These are phyloP conservation scores for Daldinia bambusicola DNA, from an alignment of 495 filamentous ascomycete species.

Conservation along the genomic window DNA sequence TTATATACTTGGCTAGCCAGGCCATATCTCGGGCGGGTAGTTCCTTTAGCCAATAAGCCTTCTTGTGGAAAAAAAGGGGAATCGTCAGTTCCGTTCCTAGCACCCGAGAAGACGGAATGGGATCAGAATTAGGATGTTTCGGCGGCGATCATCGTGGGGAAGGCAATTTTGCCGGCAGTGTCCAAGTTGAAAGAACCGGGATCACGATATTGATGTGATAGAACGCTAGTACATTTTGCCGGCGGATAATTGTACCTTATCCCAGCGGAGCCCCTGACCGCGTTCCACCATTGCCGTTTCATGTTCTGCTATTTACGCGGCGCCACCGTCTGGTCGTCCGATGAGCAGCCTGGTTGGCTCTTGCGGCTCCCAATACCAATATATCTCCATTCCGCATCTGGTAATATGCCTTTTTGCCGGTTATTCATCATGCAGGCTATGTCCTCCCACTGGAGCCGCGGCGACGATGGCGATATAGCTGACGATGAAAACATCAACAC, in stretches of 20 bases:
- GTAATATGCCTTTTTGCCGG: conserved; percentile 36
- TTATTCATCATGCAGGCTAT: conserved; percentile 27
- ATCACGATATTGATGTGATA: conserved; percentile 34
- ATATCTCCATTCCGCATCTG: conserved; percentile 24
- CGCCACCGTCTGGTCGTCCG: conserved; percentile 23
- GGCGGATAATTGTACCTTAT: conserved; percentile 38
- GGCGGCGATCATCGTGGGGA: conserved; percentile 42
- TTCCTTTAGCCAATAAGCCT: conserved; percentile 30
- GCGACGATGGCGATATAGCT: conserved; percentile 39
- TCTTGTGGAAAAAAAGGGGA: conserved; percentile 34
- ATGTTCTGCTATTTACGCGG: conserved; percentile 33
- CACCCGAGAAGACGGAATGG: conserved; percentile 35
- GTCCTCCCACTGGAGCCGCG: conserved; percentile 1
- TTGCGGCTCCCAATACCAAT: conserved; percentile 31
- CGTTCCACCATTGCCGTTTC: conserved; percentile 28
- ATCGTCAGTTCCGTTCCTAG: conserved; percentile 39
- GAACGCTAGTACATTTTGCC: conserved; percentile 34
- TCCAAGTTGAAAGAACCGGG: conserved; percentile 32
- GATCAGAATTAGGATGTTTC: conserved; percentile 27
- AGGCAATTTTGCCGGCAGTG: conserved; percentile 36
- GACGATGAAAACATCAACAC: conserved; percentile 35
- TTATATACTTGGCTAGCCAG: conserved; percentile 32
- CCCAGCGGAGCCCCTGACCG: conserved; percentile 23
- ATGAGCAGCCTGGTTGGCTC: conserved; percentile 23
- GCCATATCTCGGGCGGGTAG: not conserved